Conservation (phyloP, 108 stramenopile species). For the Cyclotella cryptica region DNA sequence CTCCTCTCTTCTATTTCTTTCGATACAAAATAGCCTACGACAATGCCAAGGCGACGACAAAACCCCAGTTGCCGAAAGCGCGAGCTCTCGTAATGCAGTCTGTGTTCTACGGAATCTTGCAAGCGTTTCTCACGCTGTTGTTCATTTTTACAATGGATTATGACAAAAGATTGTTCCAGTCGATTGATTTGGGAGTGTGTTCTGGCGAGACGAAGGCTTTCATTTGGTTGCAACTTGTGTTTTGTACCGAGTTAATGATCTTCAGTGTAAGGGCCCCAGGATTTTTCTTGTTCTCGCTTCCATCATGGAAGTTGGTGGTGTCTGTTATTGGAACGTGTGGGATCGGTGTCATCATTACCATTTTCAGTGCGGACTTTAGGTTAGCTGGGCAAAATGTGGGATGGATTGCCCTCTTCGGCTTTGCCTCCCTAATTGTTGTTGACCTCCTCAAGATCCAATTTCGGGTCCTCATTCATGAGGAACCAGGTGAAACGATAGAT, state of each 20-base stretch:
- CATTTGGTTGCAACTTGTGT: constrained; percentile 61
- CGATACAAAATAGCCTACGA: constrained; percentile 61
- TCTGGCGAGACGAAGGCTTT: constrained; percentile 55
- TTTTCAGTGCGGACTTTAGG: constrained; percentile 21
- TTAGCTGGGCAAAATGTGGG: constrained; percentile 38
- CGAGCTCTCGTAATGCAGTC: constrained; percentile 59
- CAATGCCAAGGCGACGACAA: constrained; percentile 71
- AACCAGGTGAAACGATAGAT: constrained; percentile 58
- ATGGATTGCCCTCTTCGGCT: constrained; percentile 57
- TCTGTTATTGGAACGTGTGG: constrained; percentile 58
- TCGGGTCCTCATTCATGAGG: constrained; percentile 56
- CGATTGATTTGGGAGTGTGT: constrained; percentile 48
- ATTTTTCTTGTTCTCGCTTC: constrained; percentile 50
- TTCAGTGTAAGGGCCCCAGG: constrained; percentile 65
- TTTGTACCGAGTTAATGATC: constrained; percentile 69
- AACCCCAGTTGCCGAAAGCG: constrained; percentile 59
- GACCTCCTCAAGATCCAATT: constrained; percentile 62
- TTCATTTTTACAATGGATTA: constrained; percentile 64
- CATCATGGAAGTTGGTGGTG: constrained; percentile 48
- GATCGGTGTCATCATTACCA: constrained; percentile 49
- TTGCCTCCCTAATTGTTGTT: constrained; percentile 56
- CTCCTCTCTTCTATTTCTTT: too few relatives aligned
- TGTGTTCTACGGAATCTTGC: constrained; percentile 62
- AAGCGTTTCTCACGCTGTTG: constrained; percentile 58
- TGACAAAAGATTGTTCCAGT: neutral